A percentile compares a stretch with the other conserved stretches of the same genome.
Evolutionary conservation across 306 rosid species (phyloP).

Genomic region (Acacia crassicarpa): DNA sequence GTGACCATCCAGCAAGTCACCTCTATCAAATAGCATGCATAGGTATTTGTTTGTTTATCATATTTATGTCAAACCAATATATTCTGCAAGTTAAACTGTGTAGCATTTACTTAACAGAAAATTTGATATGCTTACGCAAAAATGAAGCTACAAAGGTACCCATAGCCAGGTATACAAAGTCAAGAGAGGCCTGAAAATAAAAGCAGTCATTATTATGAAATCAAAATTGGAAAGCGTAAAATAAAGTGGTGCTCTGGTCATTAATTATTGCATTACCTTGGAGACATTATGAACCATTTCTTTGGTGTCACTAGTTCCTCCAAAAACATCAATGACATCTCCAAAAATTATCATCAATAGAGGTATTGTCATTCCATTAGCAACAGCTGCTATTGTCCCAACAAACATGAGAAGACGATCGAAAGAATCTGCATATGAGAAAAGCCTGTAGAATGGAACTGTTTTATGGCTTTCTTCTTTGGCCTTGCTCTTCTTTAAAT

Average conservation of each 20-base stretch:
- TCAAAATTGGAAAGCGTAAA: neutral
- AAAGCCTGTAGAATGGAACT: constrained; percentile 56
- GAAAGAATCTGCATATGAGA: constrained; percentile 59
- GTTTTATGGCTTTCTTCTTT: constrained; percentile 32
- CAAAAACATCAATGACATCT: constrained; percentile 50
- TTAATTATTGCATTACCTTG: constrained; percentile 41
- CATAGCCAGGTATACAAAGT: constrained; percentile 14
- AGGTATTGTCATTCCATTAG: constrained; percentile 54
- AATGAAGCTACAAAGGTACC: constrained; percentile 10
- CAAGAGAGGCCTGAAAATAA: neutral
- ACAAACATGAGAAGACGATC: constrained; percentile 51
- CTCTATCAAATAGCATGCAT: constrained; percentile 47
- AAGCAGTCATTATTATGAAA: neutral
- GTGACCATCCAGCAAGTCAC: constrained; percentile 88
- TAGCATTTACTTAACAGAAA: neutral
- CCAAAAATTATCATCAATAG: constrained; percentile 55
- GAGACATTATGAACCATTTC: constrained; percentile 45
- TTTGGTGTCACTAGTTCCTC: constrained; percentile 27
- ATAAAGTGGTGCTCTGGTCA: neutral
- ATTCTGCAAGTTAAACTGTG: neutral
- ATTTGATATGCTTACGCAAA: constrained; percentile 10
- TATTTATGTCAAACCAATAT: constrained; percentile 10
- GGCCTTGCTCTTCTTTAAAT: constrained; percentile 25
- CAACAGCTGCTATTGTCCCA: constrained; percentile 56
- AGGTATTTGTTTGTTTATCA: neutral